Evolutionary conservation across 192 early-diverging fungal species (phyloP), one percentile per base, ranked within the genome.

Genomic region (Entophlyctis luteolus): DNA sequence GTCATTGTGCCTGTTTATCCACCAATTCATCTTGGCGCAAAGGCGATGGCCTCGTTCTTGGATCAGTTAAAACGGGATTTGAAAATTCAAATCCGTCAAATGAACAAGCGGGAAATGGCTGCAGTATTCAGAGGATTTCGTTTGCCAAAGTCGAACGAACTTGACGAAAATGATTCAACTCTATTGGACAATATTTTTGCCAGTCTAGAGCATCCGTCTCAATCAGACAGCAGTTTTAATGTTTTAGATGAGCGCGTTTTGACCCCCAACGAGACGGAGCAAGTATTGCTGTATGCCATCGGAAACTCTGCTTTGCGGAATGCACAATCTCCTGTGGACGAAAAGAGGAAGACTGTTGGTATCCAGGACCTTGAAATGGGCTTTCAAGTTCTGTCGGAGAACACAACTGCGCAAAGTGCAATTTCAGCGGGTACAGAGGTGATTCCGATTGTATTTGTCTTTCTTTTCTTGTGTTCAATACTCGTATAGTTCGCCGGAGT

Each of bases 401-500:
- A 25, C 20, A 20, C 29, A 20, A 60, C 39, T 23, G 35, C 58
- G 8, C 25, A 46, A 4, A 36, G 32, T 22, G 58, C 58, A 46
- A 60, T 47, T 16, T 22, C 22, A 29, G 58, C 58, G 2, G 58
- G 58, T 6, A 45, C 58, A 2, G 58, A 60, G 55, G 55, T 57
- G 16, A 6, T 23, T 10, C 23, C 50, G 50, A 16, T 53, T 6
- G 27, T 53, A 16, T 23, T 23, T 22, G 8, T 6, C 2, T 36
- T 35, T 34, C 23, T 16, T 36, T 12, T 27, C 55, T 36, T 34
- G 18, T 57, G 0, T n/a, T 57, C 37, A n/a, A 20, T 35, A 12
- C 28, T 57, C 4, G 55, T 36, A 45, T n/a, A 57, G 58, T 60
- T 60, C 31, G 58, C 58, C 29, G 58, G 58, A n/a, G 38, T 60